A percentile compares a stretch with the other conserved stretches of the same genome.
These are phyloP conservation scores for Tricholoma matsutake DNA, from an alignment of 768 basidiomycete genomes.

Conservation along the genomic window DNA sequence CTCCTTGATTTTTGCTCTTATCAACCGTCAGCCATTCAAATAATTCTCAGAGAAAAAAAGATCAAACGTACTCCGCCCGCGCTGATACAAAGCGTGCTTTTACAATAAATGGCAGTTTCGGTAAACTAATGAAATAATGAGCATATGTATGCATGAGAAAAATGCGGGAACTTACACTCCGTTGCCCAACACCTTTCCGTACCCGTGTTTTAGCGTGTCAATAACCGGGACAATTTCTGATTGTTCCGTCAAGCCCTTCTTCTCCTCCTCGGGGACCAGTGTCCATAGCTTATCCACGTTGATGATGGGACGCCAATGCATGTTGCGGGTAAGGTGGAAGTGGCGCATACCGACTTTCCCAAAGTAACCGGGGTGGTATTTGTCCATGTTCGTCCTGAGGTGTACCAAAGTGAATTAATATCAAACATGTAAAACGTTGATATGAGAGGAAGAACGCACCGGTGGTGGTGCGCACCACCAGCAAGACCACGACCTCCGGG, in stretches of 20 bases:
- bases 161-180: conserved; percentile 59
- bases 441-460: conserved; percentile 46
- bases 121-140: conserved; percentile 49
- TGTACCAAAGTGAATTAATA: not conserved
- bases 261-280: conserved; percentile 83
- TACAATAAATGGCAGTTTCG: conserved; percentile 92
- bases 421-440: not conserved
- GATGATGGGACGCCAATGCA: conserved; percentile 91
- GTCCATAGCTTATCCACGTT: conserved; percentile 98
- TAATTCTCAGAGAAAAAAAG: not conserved
- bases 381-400: conserved; percentile 92
- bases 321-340: conserved; percentile 93
- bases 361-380: conserved; percentile 99
- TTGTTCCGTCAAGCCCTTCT: conserved; percentile 65
- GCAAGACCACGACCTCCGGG: conserved; percentile 99
- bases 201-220: conserved; percentile 80
- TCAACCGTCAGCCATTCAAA: not conserved
- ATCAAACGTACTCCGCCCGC: conserved; percentile 65
- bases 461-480: conserved; percentile 99
- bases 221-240: conserved; percentile 93
- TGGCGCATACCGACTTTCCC: conserved; percentile 99
- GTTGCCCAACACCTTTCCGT: conserved; percentile 94
- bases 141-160: conserved; percentile 2
- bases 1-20: conserved; percentile 79
- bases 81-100: conserved; percentile 95